Percentiles rank a stretch among this genome's conserved stretches.
phyloP scores from a whole-genome alignment of 139 green algal genomes.

The Chlorella sorokiniana region DNA sequence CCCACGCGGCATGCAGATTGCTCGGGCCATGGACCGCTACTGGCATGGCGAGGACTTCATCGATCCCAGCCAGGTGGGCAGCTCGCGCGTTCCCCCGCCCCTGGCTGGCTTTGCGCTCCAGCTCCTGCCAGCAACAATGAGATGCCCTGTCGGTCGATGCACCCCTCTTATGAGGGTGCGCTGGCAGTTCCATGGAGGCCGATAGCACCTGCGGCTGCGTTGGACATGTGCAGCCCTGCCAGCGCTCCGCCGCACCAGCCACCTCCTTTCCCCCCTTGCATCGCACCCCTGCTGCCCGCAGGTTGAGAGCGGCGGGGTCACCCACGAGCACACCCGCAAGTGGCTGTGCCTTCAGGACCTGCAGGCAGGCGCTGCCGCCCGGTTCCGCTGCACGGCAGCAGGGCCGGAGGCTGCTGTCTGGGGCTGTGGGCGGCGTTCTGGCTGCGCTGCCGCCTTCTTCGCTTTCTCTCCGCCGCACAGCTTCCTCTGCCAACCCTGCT shows the following conservation, averaged over 20 bases:
- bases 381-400: background rate
- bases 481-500: background rate
- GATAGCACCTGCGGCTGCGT: too few relatives aligned
- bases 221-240: too few relatives aligned
- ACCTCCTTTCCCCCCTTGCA: too few relatives aligned
- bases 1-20: constrained; percentile 51
- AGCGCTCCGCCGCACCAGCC: too few relatives aligned
- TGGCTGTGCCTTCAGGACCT: constrained; percentile 80
- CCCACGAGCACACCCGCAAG: constrained; percentile 65
- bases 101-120: too few relatives aligned
- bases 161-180: too few relatives aligned
- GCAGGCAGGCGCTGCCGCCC: constrained; percentile 39
- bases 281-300: constrained; percentile 32
- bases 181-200: too few relatives aligned
- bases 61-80: constrained; percentile 30
- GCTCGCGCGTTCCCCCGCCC: too few relatives aligned
- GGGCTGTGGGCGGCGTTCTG: background rate
- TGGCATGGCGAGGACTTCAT: constrained; percentile 54
- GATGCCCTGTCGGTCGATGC: too few relatives aligned
- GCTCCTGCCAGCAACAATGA: too few relatives aligned
- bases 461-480: background rate
- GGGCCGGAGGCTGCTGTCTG: background rate
- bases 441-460: background rate
- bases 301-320: constrained; percentile 62
- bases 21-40: constrained; percentile 69